Percentiles rank a stretch among this genome's conserved stretches.
These are phyloP conservation scores for Sugiyamaella lignohabitans DNA, from an alignment of 805 yeast species.

Conservation along the genomic window DNA sequence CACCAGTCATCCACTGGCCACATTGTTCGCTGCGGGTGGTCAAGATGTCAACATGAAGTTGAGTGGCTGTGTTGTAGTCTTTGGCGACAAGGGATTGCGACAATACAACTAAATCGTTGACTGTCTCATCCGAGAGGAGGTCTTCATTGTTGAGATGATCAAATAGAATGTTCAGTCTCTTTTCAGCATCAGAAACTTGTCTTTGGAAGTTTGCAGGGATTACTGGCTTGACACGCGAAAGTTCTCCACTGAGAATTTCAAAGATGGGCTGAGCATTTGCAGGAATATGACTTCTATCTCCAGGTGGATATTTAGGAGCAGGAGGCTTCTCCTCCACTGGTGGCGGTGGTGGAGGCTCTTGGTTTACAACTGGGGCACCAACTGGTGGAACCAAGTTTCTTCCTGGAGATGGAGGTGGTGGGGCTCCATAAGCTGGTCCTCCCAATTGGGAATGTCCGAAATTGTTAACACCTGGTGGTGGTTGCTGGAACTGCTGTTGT, in stretches of 20 bases:
- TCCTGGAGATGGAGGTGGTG: conserved; percentile 16
- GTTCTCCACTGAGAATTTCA: conserved; percentile 46
- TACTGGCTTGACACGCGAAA: conserved; percentile 59
- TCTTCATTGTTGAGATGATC: conserved; percentile 74
- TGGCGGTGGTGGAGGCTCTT: conserved; percentile 23
- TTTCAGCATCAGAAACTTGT: conserved; percentile 75
- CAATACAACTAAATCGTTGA: conserved; percentile 47
- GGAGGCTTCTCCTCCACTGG: conserved; percentile 20
- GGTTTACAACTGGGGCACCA: conserved; percentile 14
- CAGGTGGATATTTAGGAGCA: conserved; percentile 42
- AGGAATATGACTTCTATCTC: conserved; percentile 66
- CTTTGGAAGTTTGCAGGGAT: conserved; percentile 68
- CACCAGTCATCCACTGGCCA: conserved; percentile 91
- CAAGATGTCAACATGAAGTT: conserved; percentile 46
- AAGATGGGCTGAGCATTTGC: conserved; percentile 51
- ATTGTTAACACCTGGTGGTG: conserved; percentile 7
- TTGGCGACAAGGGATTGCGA: conserved; percentile 44
- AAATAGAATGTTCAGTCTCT: conserved; percentile 68
- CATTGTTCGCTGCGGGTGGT: conserved; percentile 62
- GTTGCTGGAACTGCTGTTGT: conserved; percentile 3
- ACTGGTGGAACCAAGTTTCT: conserved; percentile 14
- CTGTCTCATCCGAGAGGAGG: conserved; percentile 50
- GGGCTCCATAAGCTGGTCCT: conserved; percentile 4
- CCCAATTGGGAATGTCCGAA: conserved; percentile 2
- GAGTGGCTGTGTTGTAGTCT: conserved; percentile 55